Base-by-base conservation (phyloP, 306 rosid species). In the Citrullus amarus region DNA sequence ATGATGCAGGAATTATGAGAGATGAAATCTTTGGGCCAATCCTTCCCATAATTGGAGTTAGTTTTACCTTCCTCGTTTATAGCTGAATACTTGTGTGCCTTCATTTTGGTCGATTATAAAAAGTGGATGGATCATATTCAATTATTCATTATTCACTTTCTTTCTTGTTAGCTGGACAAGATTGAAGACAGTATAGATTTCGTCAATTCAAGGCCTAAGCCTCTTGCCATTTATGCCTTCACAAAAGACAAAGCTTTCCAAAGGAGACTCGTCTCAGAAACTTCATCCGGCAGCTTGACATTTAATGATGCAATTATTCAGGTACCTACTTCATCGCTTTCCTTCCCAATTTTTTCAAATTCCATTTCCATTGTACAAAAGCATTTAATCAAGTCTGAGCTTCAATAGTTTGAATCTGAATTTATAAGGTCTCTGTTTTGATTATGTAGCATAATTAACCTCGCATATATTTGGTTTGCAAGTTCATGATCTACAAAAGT, bases 1-100 rank as follows among this genome's bases (percentile, higher is more conserved):
- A 80, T 43, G 89, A 90, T 11, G 56, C 96, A 63, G 84, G 68
- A 56, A 83, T 92, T 78, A 89, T 90, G 96, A 34, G 86, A 15
- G 93, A 92, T 0, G 97, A 92, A 83, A 84, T 92, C 55, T 92
- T 92, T 65, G 97, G 97, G 16, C 97, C 96, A 65, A 62, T 92
- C 57, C 97, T 92, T 72, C 96, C 96, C 56, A 88, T 90, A 36
- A 87, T 92, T 10, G 86, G 93, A 1, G 93, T 92, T 67, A 85
- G 92, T 28, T 72, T 43, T 3, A 16, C 20, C 14, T 41, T 39
- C 22, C 32, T n/a, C 32, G 18, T 41, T 68, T 68, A 38, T 16
- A 66, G 72, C 50, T 66, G 3, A 4, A 8, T 17, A 36, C 28
- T 66, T 36, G 4, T 34, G 1, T 38, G 32, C 44, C 28, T 70